Base-by-base conservation (phyloP, 1,284 basidiomycete species). In the Mycosarcoma mackinlayi region DNA sequence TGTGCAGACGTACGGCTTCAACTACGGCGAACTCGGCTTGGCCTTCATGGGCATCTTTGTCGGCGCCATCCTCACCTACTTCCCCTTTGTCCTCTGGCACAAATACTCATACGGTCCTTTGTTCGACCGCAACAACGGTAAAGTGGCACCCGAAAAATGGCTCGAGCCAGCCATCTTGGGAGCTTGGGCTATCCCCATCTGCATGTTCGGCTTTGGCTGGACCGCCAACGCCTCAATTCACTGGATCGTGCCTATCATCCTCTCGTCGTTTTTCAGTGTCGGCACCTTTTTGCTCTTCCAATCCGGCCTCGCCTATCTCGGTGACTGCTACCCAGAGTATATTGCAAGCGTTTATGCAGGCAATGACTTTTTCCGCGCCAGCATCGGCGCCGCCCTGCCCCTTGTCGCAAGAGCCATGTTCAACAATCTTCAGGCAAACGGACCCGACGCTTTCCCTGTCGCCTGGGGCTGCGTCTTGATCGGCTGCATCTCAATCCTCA, bases 171-270 rank as follows among this genome's bases (percentile, higher is more conserved):
- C 60, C 24, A 68, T 75, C 28, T 11, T 77, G 14, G 70, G 66
- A 8, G 60, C 59, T 2, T 61, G 54, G 54, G 91, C 94, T 85
- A 56, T 75, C 24, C 77, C 77, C 3, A 53, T 77, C 33, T 69
- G 64, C 60, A 54, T 79, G 53, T 79, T 79, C 44, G 61, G 60
- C 2, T 76, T 79, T 34, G 77, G 74, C 11, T 79, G 77, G 77
- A 79, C 77, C 0, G 54, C 71, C 0, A 71, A 42, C 19, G 65
- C 60, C 5, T 60, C 59, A 1, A 73, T 78, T 37, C 76, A 75
- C 55, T 79, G 69, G 68, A 78, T 78, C 25, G 74, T 63, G 3
- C 76, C 76, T n/a, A 69, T 75, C 41, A 47, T 74, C 38, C 23
- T 66, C 28, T 57, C 60, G 25, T 11, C 31, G 3, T 37, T 78